Evolutionary conservation across 176 grass and related monocot species (phyloP), one percentile per base, ranked within the genome.

Genomic region (Bromus sterilis): DNA sequence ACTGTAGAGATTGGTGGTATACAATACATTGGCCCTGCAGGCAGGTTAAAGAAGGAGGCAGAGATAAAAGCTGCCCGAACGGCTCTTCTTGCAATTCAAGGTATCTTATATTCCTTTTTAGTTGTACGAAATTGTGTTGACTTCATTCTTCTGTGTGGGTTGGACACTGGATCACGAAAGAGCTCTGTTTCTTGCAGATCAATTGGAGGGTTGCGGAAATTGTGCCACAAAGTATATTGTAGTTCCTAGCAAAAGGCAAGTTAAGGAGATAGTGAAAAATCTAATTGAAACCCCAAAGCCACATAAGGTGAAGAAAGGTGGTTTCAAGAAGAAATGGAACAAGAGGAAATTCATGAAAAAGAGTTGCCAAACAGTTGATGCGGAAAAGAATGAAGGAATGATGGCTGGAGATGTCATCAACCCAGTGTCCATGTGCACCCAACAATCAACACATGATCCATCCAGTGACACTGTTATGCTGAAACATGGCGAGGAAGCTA

Each of bases 21-120:
- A 82, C 93, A 90, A 30, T 95, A 95, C 78, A 99, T 99, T 64
- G 96, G 96, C 65, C 91, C 91, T 74, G 44, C 89, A 37, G 85
- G 89, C 69, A 93, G 86, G 51, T 90, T 86, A 33, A 98, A 95
- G 77, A 98, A 95, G 74, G 96, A 91, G 24, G 88, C 90, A 33
- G 93, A 99, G 74, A 95, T 91, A 79, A 95, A 93, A 86, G 96
- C 91, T 62, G 82, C 93, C 66, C 89, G 89, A 34, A 91, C 96
- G 77, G 87, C 91, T 91, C 93, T 93, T 85, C 89, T 99, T 77
- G 96, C 96, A 35, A 95, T 91, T 29, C 93, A 91, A 68, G 81
- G 93, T 94, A 86, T 53, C 29, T 44, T 2, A 1, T 64, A 32
- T 57, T 30, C 42, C 32, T 31, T 16, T 76, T 43, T 85, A 71